Conservation (phyloP, 176 grass and related monocot species). For the Carex myosuroides region DNA sequence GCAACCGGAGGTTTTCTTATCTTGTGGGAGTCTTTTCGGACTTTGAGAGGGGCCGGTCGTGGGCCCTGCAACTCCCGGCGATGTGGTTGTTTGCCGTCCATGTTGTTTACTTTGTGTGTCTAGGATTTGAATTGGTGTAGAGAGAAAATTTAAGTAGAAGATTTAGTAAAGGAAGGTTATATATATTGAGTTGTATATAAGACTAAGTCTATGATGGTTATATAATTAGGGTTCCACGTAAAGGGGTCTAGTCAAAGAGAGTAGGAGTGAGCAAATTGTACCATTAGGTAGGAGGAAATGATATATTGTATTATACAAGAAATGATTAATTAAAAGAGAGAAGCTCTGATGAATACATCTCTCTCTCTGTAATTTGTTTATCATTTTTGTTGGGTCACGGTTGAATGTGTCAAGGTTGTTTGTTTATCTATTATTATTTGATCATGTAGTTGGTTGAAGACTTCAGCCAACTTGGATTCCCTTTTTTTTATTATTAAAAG, state of each 20-base stretch:
- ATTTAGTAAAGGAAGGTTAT: not conserved
- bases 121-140: conserved; percentile 4
- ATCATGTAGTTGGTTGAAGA: not conserved
- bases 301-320: not conserved
- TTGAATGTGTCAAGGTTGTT: conserved; percentile 19
- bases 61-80: conserved; percentile 31
- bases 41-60: conserved; percentile 35
- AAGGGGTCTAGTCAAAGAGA: conserved; percentile 23
- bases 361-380: not conserved
- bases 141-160: not conserved
- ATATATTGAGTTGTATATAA: not conserved
- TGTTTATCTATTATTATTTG: not conserved
- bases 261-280: conserved; percentile 7
- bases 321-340: not conserved
- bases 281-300: not conserved
- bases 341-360: not conserved
- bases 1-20: conserved; percentile 22
- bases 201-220: not conserved
- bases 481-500: not conserved
- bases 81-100: conserved; percentile 6
- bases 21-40: conserved; percentile 24
- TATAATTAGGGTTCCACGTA: not conserved
- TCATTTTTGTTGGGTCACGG: not conserved
- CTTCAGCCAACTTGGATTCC: not conserved
- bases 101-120: not conserved